Conservation (phyloP, 2,329 filamentous ascomycete species). For the Claviceps citrina region DNA sequence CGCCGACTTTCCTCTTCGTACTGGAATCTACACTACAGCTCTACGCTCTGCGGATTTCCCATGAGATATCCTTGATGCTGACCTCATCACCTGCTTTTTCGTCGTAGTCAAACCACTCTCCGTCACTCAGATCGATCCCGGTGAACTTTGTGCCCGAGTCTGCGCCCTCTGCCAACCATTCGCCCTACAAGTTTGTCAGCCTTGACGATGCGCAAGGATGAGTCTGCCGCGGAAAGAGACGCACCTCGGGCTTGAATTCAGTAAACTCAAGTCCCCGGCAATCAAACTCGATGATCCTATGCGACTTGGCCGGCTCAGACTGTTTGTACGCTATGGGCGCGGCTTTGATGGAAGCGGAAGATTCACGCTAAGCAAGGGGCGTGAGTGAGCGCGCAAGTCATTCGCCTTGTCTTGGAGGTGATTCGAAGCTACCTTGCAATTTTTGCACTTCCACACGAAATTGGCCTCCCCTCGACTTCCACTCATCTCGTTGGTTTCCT, state of each 20-base stretch:
- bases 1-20: background rate
- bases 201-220: no score
- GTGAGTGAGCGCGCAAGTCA: background rate
- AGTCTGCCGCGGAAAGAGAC: background rate
- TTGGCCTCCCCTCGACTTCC: constrained; percentile 92
- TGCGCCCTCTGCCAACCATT: constrained; percentile 71
- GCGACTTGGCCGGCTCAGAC: constrained; percentile 53
- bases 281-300: constrained; percentile 80
- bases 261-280: constrained; percentile 86
- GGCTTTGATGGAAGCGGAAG: constrained; percentile 69
- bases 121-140: constrained; percentile 67
- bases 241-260: constrained; percentile 78
- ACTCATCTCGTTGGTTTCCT: constrained; percentile 84
- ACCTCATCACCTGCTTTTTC: constrained; percentile 87
- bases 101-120: constrained; percentile 97
- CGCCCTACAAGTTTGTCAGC: constrained; percentile 41
- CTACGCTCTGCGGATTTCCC: constrained; percentile 65
- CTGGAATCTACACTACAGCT: no score
- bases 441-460: constrained; percentile 99
- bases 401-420: background rate
- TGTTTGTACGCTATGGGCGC: constrained; percentile 58
- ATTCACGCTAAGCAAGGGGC: constrained; percentile 46
- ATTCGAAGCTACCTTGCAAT: constrained; percentile 58
- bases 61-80: constrained; percentile 76
- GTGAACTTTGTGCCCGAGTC: constrained; percentile 74